These are phyloP conservation scores for Glycine soja DNA, from an alignment of 306 rosid species.

Conservation along the genomic window DNA sequence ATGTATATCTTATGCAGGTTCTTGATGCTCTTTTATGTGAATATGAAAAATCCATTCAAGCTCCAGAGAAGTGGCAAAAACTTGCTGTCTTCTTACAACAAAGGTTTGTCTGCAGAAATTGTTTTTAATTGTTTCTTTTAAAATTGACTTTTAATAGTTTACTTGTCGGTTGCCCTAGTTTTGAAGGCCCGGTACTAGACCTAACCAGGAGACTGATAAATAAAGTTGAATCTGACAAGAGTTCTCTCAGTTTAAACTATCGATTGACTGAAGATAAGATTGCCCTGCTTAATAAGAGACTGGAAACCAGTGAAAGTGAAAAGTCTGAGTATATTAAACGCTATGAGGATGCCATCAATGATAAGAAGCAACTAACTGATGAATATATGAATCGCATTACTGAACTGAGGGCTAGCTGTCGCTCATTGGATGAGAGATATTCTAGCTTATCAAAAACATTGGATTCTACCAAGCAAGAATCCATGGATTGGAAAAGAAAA, in stretches of 20 bases:
- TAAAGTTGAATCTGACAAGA: slow-evolving; percentile 75
- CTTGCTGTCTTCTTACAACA: slow-evolving; percentile 68
- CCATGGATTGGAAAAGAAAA: slow-evolving; percentile 75
- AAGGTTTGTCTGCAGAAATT: slow-evolving; percentile 58
- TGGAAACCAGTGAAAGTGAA: slow-evolving; percentile 70
- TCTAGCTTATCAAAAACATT: slow-evolving; percentile 63
- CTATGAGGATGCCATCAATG: slow-evolving; percentile 74
- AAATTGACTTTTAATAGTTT: slow-evolving; percentile 8
- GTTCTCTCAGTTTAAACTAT: slow-evolving; percentile 63
- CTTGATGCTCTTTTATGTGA: slow-evolving; percentile 77
- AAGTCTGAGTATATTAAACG: slow-evolving; percentile 77
- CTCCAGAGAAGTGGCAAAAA: slow-evolving; percentile 86
- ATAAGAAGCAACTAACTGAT: slow-evolving; percentile 71
- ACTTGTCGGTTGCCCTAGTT: slow-evolving; percentile 54
- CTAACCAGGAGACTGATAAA: slow-evolving; percentile 64
- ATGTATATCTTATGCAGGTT: slow-evolving; percentile 58
- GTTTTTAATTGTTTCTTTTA: not conserved
- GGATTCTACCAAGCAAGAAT: slow-evolving; percentile 72
- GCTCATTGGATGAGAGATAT: slow-evolving; percentile 65
- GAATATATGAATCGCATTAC: slow-evolving; percentile 74
- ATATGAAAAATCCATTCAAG: slow-evolving; percentile 70
- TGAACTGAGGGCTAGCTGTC: slow-evolving; percentile 64
- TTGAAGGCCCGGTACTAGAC: slow-evolving; percentile 78
- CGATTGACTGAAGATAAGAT: slow-evolving; percentile 71
- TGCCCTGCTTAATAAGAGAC: slow-evolving; percentile 66